Base-by-base conservation (phyloP, 495 filamentous ascomycete genomes). In the Stereocaulon alpinum region DNA sequence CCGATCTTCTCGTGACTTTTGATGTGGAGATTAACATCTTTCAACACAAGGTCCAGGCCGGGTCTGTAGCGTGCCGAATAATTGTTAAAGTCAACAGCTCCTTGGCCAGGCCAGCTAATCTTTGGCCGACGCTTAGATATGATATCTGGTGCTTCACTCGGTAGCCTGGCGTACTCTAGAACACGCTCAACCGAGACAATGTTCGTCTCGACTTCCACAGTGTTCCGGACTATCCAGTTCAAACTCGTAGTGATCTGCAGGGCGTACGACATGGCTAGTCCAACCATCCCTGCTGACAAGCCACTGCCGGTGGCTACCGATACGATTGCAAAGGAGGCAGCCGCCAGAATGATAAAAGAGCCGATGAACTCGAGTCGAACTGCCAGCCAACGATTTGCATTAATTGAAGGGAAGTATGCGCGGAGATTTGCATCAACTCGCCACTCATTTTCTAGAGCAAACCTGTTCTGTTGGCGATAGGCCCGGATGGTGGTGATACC, bases 171-270 rank as follows among this genome's bases (percentile, higher is more conserved):
- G 71, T 99, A 99, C 73, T 99, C 94, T 59, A 97, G 84, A 44
- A 97, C 89, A 61, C 94, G 86, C 80, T 99, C 94, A 56, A 99
- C 94, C 12, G 94, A 95, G 58, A 99, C 92, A 62, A 97, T 97
- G 73, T 99, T 99, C 41, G 93, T 97, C 77, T 99, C 94, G 34
- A 97, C 94, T 73, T 99, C 94, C 17, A 99, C 94, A 4, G 93
- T 96, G 74, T 99, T 94, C 56, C 94, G 86, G 48, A 99, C 94
- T 66, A 99, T 96, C 93, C 93, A 99, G 76, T 99, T 99, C 61
- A 99, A 77, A n/a, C 91, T 94, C 67, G 89, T 87, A 20, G 94
- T 99, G 68, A 97, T 97, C 74, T 96, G 89, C 62, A 99, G 78
- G 50, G 91, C 93, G 71, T 97, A 96, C 42, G 91, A 94, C 91